Evolutionary conservation across 768 basidiomycete species (phyloP).

Genomic region (Cyclocybe aegerita): DNA sequence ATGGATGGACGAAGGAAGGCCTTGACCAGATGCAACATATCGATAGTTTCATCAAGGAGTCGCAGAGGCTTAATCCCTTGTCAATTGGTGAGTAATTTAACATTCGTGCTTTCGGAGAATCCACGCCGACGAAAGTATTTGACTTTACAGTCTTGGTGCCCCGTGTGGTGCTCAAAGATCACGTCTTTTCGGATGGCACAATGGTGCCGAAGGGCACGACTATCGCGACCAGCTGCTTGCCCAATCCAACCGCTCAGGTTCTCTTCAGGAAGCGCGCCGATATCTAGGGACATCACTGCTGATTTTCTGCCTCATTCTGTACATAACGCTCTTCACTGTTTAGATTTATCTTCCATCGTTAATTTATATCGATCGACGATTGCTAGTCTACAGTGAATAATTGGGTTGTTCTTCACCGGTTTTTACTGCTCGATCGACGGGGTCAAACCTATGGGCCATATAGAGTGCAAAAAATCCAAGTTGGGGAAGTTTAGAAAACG

Average conservation of each 20-base stretch:
- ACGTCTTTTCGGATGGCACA: conserved; percentile 33
- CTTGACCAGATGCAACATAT: conserved; percentile 39
- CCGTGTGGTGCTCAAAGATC: conserved; percentile 25
- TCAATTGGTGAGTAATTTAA: conserved; percentile 18
- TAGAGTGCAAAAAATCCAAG: no score
- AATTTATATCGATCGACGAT: no score
- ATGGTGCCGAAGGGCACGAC: conserved; percentile 26
- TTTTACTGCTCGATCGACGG: no score
- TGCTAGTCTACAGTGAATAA: no score
- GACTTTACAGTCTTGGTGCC: conserved; percentile 22
- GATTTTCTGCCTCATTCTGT: no score
- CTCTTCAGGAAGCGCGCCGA: no score
- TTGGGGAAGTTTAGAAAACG: no score
- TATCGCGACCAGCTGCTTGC: not conserved
- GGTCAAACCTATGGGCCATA: conserved; percentile 8
- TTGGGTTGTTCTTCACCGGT: no score
- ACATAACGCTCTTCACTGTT: no score
- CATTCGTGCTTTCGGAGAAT: not conserved
- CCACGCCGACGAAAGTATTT: not conserved
- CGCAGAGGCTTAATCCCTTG: conserved; percentile 33
- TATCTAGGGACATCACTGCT: no score
- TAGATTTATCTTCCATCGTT: no score
- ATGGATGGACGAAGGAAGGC: conserved; percentile 34
- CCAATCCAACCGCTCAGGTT: not conserved
- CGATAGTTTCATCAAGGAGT: conserved; percentile 55